Evolutionary conservation across 805 yeast genomes (phyloP).

Genomic region (Saturnispora mendoncae): DNA sequence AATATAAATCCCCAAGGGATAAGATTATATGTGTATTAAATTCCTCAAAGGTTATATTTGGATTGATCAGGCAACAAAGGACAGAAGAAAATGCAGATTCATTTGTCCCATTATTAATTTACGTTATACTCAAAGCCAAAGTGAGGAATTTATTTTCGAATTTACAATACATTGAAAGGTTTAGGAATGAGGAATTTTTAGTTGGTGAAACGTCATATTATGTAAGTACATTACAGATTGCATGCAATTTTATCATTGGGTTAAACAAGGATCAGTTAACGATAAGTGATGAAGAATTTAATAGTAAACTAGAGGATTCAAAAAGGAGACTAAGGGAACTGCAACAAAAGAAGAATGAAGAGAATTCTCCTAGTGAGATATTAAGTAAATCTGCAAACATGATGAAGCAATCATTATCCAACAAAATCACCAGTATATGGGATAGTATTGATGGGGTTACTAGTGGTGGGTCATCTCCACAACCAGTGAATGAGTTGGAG

Average conservation of each 20-base stretch:
- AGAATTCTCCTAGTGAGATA: slow-evolving; percentile 28
- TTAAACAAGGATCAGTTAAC: slow-evolving; percentile 52
- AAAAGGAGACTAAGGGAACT: slow-evolving; percentile 30
- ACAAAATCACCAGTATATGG: slow-evolving; percentile 20
- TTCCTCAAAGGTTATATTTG: slow-evolving; percentile 87
- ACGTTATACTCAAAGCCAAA: slow-evolving; percentile 63
- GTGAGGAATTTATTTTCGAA: slow-evolving; percentile 65
- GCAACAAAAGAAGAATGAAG: slow-evolving; percentile 22
- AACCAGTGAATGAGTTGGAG: slow-evolving; percentile 16
- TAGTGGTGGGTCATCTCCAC: slow-evolving; percentile 11
- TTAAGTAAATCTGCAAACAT: slow-evolving; percentile 30
- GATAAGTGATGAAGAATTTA: slow-evolving; percentile 50
- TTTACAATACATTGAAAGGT: slow-evolving; percentile 75
- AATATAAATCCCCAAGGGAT: slow-evolving; percentile 89
- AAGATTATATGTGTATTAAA: slow-evolving; percentile 86
- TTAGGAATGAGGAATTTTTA: slow-evolving; percentile 64
- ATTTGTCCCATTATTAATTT: slow-evolving; percentile 82
- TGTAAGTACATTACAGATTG: slow-evolving; percentile 82
- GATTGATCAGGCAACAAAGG: slow-evolving; percentile 56
- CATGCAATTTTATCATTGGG: slow-evolving; percentile 67
- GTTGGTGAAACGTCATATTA: slow-evolving; percentile 89
- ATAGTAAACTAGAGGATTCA: slow-evolving; percentile 35
- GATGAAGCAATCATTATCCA: slow-evolving; percentile 29
- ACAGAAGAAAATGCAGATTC: slow-evolving; percentile 77
- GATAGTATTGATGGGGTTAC: slow-evolving; percentile 12